Evolutionary conservation across 352 stramenopile species (phyloP), one percentile per base, ranked within the genome.

Genomic region (Pythium aquatile): DNA sequence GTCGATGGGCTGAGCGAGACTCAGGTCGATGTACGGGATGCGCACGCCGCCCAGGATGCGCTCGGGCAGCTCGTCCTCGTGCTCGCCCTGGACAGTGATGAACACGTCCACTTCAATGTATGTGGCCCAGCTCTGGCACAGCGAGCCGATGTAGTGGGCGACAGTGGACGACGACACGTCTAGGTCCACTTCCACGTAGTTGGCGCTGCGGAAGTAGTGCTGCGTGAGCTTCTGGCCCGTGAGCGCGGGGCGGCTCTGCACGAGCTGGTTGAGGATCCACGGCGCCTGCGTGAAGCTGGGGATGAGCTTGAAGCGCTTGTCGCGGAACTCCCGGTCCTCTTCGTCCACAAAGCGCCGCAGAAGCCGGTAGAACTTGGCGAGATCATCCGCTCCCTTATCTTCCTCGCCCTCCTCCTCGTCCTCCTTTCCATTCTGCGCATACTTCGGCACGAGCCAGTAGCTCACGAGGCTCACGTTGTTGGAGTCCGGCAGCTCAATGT

Each of bases 101-200:
- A 88, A 89, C 49, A 96, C 61, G 55, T 97, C 85, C 61, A 97
- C 84, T 35, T 81, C 76, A 20, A 97, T 70, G 58, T 83, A 85
- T 48, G 69, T 74, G 14, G 78, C 74, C 72, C 84, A 93, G 63
- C 81, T 90, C 63, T 91, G 79, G 62, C 83, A 95, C 53, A 97
- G 76, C 28, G 73, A 82, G 55, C 89, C 83, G 46, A 97, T 89
- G 58, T 83, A 88, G 39, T 80, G 76, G 49, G 87, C 89, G 40
- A 91, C 76, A 0, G 76, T 84, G 56, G 80, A 94, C 24, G 83
- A 93, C 17, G 77, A 76, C 7, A 97, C 77, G 70, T 97, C 89
- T 62, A 97, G 71, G 48, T 94, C 88, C 40, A 96, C 70, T 65
- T 97, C 90, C 35, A 96, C 78, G 69, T 96, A 97, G 64, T 94